Evolutionary conservation across 1,284 basidiomycete genomes (phyloP).

Genomic region (Mycena citricolor): DNA sequence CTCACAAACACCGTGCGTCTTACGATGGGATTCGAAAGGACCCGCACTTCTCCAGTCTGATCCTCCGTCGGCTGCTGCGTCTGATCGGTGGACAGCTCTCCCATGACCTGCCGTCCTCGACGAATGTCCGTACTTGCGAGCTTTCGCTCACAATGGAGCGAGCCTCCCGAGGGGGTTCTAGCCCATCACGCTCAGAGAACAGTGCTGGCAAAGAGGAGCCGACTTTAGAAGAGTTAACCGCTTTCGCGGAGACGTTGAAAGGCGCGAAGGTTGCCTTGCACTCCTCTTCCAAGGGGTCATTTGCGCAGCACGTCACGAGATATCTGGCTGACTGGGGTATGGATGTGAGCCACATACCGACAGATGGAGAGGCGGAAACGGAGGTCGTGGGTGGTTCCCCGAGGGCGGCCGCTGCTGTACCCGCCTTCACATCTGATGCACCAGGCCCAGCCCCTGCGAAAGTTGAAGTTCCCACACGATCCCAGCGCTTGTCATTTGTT

Average conservation of each 20-base stretch:
- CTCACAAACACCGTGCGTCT: conserved; percentile 37
- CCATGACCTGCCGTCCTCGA: conserved; percentile 44
- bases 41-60: conserved; percentile 60
- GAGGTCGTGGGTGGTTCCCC: conserved; percentile 16
- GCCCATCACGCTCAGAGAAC: conserved; percentile 37
- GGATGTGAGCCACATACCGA: conserved; percentile 83
- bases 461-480: conserved; percentile 24
- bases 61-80: conserved; percentile 65
- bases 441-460: conserved; percentile 20
- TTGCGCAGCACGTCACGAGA: conserved; percentile 87
- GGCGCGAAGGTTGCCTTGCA: conserved; percentile 82
- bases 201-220: conserved; percentile 52
- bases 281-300: conserved; percentile 78
- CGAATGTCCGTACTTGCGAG: conserved; percentile 53
- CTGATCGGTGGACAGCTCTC: conserved; percentile 66
- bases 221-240: conserved; percentile 69
- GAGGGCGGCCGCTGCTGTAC: conserved; percentile 4
- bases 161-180: conserved; percentile 35
- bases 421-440: conserved; percentile 2
- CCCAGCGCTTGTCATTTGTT: conserved; percentile 56
- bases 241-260: conserved; percentile 79
- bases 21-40: too few species aligned
- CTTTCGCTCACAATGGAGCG: conserved; percentile 55
- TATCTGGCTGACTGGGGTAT: conserved; percentile 94
- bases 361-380: conserved; percentile 52